Conservation (phyloP, 2,329 filamentous ascomycete genomes). For the Zalaria obscura region DNA sequence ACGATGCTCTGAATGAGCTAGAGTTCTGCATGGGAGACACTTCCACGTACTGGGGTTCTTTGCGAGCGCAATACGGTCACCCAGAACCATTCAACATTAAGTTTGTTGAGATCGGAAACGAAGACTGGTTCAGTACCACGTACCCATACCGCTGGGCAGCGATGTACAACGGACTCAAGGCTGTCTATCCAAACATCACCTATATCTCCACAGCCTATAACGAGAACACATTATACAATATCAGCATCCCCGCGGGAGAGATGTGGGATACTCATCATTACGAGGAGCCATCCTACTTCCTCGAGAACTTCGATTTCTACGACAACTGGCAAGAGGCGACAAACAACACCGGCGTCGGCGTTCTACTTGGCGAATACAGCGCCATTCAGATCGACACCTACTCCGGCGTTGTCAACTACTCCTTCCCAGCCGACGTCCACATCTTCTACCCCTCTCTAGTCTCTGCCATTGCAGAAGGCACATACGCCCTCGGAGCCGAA, state of each 20-base stretch:
- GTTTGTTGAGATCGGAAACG: slow-evolving; percentile 53
- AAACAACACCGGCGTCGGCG: slow-evolving; percentile 9
- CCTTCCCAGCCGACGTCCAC: slow-evolving; percentile 10
- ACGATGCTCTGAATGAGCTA: slow-evolving; percentile 46
- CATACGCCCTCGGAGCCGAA: slow-evolving; percentile 16
- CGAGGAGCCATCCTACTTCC: slow-evolving; percentile 23
- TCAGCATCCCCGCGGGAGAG: slow-evolving; percentile 19
- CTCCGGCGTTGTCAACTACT: slow-evolving; percentile 12
- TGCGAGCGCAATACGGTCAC: slow-evolving; percentile 44
- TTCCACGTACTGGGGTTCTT: slow-evolving; percentile 39
- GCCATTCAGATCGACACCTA: slow-evolving; percentile 17
- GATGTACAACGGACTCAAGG: slow-evolving; percentile 44
- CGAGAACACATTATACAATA: slow-evolving; percentile 17
- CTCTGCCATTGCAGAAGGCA: slow-evolving; percentile 15
- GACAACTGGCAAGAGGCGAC: slow-evolving; percentile 21
- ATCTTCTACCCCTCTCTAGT: slow-evolving; percentile 15
- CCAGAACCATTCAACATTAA: slow-evolving; percentile 44
- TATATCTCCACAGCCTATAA: slow-evolving; percentile 25
- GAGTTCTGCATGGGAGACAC: slow-evolving; percentile 44
- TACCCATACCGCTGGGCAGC: slow-evolving; percentile 36
- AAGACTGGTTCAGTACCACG: slow-evolving; percentile 37
- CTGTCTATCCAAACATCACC: slow-evolving; percentile 39
- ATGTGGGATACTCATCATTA: slow-evolving; percentile 13
- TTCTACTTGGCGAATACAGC: slow-evolving; percentile 12
- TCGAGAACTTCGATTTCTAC: slow-evolving; percentile 26